phyloP scores from a whole-genome alignment of 345 rosid genomes.

The Citrus hindsii region DNA sequence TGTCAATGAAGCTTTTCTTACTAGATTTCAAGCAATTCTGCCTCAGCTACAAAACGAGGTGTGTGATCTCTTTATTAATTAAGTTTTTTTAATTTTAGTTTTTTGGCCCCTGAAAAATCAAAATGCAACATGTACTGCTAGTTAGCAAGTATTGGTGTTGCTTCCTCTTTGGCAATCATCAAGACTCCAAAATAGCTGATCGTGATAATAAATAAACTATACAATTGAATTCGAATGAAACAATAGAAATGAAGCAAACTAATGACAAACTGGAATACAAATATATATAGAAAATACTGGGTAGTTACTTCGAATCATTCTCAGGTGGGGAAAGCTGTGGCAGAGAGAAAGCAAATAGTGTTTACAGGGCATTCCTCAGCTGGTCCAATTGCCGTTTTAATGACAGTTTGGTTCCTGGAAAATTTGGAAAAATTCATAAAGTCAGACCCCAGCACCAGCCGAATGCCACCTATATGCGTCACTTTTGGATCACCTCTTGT shows the following conservation, averaged over 20 bases:
- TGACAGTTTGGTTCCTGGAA: slow-evolving; percentile 66
- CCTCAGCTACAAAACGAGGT: slow-evolving; percentile 38
- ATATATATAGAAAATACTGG: not conserved
- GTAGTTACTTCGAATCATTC: not conserved
- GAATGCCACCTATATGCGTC: slow-evolving; percentile 39
- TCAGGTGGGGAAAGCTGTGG: slow-evolving; percentile 47
- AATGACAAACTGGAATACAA: not conserved
- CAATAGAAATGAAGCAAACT: not conserved
- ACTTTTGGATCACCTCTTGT: slow-evolving; percentile 89
- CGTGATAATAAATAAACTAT: not conserved
- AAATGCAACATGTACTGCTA: too few species aligned
- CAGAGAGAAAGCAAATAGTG: slow-evolving; percentile 41
- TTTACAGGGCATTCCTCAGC: slow-evolving; percentile 88
- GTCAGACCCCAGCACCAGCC: not conserved
- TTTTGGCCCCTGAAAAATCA: too few species aligned
- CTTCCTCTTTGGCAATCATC: not conserved
- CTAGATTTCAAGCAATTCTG: slow-evolving; percentile 21
- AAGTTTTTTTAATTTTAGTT: too few species aligned
- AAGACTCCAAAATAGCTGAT: not conserved
- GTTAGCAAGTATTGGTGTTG: too few species aligned
- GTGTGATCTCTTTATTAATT: not conserved
- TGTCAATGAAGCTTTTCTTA: slow-evolving; percentile 59
- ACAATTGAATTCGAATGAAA: not conserved
- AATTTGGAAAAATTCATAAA: not conserved
- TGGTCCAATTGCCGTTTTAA: slow-evolving; percentile 68